Evolutionary conservation across 352 stramenopile species (phyloP).

Genomic region (Pythium utonaiense): DNA sequence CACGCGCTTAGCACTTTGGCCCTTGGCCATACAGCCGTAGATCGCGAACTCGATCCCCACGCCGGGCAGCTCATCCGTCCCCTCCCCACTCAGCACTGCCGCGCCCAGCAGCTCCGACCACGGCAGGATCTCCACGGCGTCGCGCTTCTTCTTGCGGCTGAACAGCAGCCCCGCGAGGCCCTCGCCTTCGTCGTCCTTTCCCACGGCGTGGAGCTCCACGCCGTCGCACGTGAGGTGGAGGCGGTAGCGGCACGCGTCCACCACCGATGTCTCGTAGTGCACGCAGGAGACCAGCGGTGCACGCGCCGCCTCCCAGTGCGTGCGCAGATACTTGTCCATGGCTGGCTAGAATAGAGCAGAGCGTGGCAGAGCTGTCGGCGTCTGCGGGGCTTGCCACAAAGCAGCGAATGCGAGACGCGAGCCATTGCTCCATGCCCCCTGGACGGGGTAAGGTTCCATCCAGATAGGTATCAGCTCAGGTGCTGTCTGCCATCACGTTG

Average conservation of each 20-base stretch:
- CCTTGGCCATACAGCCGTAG: conserved; percentile 24
- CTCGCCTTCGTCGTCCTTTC: not conserved
- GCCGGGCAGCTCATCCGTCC: not conserved
- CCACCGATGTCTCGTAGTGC: conserved; percentile 13
- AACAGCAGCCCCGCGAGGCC: conserved; percentile 7
- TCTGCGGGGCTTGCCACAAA: not conserved
- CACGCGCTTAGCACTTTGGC: conserved; percentile 13
- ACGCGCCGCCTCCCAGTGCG: conserved; percentile 18
- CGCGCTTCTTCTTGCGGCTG: conserved; percentile 26
- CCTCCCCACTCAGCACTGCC: conserved; percentile 22
- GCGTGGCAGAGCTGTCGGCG: not conserved
- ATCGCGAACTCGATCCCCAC: conserved; percentile 13
- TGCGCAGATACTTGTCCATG: conserved; percentile 21
- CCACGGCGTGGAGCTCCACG: conserved; percentile 31
- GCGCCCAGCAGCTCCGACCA: conserved; percentile 47
- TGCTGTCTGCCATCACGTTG: not conserved
- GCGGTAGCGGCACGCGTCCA: conserved; percentile 15
- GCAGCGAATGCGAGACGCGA: not conserved
- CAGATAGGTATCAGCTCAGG: not conserved
- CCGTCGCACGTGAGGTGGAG: conserved; percentile 31
- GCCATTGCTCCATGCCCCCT: not conserved
- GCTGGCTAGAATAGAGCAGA: not conserved
- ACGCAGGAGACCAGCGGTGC: conserved; percentile 20
- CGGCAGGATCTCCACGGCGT: conserved; percentile 30
- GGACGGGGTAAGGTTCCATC: not conserved